These are phyloP conservation scores for Endogone sp. DNA, from an alignment of 192 early-diverging fungal species.

Conservation along the genomic window DNA sequence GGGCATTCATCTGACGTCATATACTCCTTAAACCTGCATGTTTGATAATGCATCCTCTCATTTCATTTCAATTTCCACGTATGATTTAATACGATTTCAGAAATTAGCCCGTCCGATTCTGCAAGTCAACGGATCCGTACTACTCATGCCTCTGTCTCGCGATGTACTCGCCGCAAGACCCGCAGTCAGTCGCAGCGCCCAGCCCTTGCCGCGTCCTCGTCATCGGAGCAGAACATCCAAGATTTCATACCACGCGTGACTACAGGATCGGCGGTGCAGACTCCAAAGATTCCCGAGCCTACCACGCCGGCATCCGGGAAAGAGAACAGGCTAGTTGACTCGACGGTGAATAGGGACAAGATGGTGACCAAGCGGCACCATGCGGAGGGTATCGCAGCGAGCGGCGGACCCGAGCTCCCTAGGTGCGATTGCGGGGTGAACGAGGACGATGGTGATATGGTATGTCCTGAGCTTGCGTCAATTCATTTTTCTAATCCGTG, in stretches of 20 bases:
- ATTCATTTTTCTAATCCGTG: constrained; percentile 7
- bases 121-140: background rate
- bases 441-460: constrained; percentile 17
- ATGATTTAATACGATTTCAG: background rate
- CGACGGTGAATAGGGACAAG: background rate
- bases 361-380: background rate
- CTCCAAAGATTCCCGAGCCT: background rate
- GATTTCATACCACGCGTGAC: background rate
- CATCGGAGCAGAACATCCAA: background rate
- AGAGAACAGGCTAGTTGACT: background rate
- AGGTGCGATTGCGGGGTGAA: constrained; percentile 34
- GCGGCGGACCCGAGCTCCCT: background rate
- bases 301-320: background rate
- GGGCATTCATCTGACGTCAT: background rate
- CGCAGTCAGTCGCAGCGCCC: background rate
- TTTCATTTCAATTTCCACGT: background rate
- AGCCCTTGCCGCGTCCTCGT: background rate
- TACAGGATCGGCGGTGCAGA: background rate
- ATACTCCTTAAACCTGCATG: no score
- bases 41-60: background rate
- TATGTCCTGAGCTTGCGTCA: constrained; percentile 10
- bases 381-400: background rate
- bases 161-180: background rate
- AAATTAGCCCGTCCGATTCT: background rate
- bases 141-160: background rate